These are phyloP conservation scores for Metschnikowia lochheadii DNA, from an alignment of 805 yeast genomes.

Conservation along the genomic window DNA sequence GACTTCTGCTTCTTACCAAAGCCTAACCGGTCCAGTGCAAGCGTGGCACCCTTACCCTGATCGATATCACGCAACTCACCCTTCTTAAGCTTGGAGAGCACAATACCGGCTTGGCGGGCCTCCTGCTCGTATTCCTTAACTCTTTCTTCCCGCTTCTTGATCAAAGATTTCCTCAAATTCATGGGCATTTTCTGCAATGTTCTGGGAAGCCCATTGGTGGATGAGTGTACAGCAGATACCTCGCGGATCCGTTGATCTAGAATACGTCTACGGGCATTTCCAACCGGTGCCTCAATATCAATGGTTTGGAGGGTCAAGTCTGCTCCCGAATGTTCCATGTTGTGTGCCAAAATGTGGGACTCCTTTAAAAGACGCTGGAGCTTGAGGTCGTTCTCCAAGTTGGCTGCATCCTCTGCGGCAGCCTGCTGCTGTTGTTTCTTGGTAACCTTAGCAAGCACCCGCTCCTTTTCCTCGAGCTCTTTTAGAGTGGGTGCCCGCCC, in stretches of 20 bases:
- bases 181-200: constrained; percentile 81
- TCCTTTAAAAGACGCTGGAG: constrained; percentile 66
- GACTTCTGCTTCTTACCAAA: constrained; percentile 36
- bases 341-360: constrained; percentile 57
- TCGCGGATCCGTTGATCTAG: constrained; percentile 53
- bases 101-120: constrained; percentile 86
- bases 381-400: constrained; percentile 66
- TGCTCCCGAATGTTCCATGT: constrained; percentile 55
- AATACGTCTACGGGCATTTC: constrained; percentile 65
- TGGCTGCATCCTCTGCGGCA: constrained; percentile 42
- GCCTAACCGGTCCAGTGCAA: constrained; percentile 50
- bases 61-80: constrained; percentile 60
- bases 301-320: constrained; percentile 60
- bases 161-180: constrained; percentile 81
- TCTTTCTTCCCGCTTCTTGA: constrained; percentile 49
- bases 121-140: constrained; percentile 61
- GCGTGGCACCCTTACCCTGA: constrained; percentile 51
- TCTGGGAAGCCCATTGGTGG: constrained; percentile 40
- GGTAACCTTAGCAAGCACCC: constrained; percentile 23
- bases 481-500: constrained; percentile 57
- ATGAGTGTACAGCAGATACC: constrained; percentile 39
- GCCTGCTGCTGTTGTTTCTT: constrained; percentile 34
- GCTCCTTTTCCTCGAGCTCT: constrained; percentile 26
- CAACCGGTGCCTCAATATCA: constrained; percentile 59
- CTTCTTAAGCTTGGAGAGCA: constrained; percentile 66